Evolutionary conservation across 169 alveolate genomes (phyloP).

Genomic region (Plasmodium vivax): DNA sequence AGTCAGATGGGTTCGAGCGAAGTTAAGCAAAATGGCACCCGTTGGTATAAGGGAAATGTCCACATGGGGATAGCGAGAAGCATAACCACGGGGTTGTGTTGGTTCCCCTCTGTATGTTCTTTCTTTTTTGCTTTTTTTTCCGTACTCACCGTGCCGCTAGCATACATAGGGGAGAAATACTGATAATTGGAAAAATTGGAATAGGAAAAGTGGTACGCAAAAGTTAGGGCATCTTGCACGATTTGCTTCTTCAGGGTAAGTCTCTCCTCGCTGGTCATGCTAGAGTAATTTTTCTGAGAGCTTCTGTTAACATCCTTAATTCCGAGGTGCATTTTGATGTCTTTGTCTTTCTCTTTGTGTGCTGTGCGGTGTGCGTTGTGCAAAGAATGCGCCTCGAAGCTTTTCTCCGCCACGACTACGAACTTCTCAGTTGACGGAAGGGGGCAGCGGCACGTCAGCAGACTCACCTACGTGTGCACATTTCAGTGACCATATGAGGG

Average conservation of each 20-base stretch:
- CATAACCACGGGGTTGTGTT: neutral
- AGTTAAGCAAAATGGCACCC: neutral
- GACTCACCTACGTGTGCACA: neutral
- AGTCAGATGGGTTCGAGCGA: neutral
- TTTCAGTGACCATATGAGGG: neutral
- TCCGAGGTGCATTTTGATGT: constrained; percentile 23
- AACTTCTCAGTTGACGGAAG: neutral
- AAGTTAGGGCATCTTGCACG: constrained; percentile 49
- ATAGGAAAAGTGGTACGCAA: constrained; percentile 53
- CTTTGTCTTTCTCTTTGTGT: neutral
- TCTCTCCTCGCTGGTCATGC: constrained; percentile 59
- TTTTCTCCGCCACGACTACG: neutral
- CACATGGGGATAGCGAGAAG: neutral
- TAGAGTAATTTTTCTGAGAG: constrained; percentile 53
- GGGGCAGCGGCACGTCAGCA: neutral
- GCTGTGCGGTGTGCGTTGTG: neutral
- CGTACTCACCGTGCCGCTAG: constrained; percentile 6
- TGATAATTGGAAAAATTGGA: constrained; percentile 45
- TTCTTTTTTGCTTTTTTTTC: neutral
- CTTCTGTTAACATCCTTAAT: constrained; percentile 23
- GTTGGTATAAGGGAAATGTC: neutral
- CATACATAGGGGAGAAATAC: constrained; percentile 43
- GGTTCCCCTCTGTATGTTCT: neutral
- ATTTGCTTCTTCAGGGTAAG: constrained; percentile 20
- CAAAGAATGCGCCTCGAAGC: neutral